Base-by-base conservation (phyloP, 805 yeast genomes). In the Saccharomycopsis selenospora region DNA sequence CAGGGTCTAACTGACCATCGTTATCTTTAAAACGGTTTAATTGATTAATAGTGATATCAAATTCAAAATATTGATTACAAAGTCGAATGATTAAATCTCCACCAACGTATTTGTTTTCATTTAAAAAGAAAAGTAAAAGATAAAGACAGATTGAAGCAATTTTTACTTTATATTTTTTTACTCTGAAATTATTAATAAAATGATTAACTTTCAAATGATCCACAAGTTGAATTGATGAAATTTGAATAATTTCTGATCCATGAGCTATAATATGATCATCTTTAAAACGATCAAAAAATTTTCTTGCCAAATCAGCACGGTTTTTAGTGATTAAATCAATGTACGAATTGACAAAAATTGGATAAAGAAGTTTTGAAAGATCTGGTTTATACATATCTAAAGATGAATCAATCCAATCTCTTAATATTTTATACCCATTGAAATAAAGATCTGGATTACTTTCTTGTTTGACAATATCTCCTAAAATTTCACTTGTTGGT, bases 351-450 rank as follows among this genome's bases (percentile, higher is more conserved):
- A 91, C 83, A 65, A 90, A 93, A n/a, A 93, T 72, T 4, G 99
- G 99, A 63, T 85, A 93, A 56, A 91, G 67, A 40, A 91, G 75
- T 55, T 93, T 77, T 49, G 82, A 76, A 52, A 93, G 72, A 64
- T 93, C 97, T 14, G 95, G 89, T 65, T 79, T 84, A 66, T 93
- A 93, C 66, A 93, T 74, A 63, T 91, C 99, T 57, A 93, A 72
- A 0, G 96, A 88, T 14, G 87, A 75, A 57, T 88, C 95, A 36
- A 87, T 85, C 98, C 98, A 93, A 44, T 81, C 80, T 53, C 85
- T 76, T 53, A 89, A 75, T 63, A 87, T 74, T 14, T 81, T 70
- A 66, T 89, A 93, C 1, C 95, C 96, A 42, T 87, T 73, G n/a
- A 75, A 70, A 63, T 85, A 90, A 50, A 78, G 72, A 27, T 79